Conservation (phyloP, 805 yeast species). For the Kuraishia ogatae region DNA sequence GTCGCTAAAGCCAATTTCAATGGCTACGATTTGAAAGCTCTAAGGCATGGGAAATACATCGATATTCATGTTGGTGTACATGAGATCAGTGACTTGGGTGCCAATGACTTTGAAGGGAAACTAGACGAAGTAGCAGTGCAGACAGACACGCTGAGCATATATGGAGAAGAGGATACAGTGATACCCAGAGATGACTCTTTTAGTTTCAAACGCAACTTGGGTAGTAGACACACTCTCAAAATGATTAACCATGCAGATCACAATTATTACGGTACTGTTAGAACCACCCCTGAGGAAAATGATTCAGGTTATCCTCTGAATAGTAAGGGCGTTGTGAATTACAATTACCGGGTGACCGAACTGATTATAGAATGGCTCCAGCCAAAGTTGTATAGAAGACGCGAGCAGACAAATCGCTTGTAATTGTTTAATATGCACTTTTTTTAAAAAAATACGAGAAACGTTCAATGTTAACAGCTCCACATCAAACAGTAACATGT, state of each 20-base stretch:
- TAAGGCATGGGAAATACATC: constrained; percentile 42
- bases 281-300: constrained; percentile 24
- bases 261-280: constrained; percentile 53
- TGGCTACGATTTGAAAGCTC: constrained; percentile 27
- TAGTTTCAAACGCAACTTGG: constrained; percentile 46
- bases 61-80: constrained; percentile 31
- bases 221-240: constrained; percentile 46
- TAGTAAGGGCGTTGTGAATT: constrained; percentile 43
- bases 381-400: constrained; percentile 14
- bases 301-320: constrained; percentile 30
- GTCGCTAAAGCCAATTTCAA: constrained; percentile 25
- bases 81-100: constrained; percentile 45
- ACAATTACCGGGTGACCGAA: constrained; percentile 43
- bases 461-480: too few species aligned
- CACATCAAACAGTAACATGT: too few species aligned
- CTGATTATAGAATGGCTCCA: constrained; percentile 35
- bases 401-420: background rate
- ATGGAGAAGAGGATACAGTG: constrained; percentile 60
- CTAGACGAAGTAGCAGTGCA: constrained; percentile 33
- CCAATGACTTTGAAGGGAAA: constrained; percentile 30
- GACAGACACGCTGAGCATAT: constrained; percentile 54
- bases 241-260: constrained; percentile 72
- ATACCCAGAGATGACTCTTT: constrained; percentile 61
- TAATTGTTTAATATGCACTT: background rate
- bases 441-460: too few species aligned